Base-by-base conservation (phyloP, 2,329 filamentous ascomycete genomes). In the Aureobasidium pullulans region DNA sequence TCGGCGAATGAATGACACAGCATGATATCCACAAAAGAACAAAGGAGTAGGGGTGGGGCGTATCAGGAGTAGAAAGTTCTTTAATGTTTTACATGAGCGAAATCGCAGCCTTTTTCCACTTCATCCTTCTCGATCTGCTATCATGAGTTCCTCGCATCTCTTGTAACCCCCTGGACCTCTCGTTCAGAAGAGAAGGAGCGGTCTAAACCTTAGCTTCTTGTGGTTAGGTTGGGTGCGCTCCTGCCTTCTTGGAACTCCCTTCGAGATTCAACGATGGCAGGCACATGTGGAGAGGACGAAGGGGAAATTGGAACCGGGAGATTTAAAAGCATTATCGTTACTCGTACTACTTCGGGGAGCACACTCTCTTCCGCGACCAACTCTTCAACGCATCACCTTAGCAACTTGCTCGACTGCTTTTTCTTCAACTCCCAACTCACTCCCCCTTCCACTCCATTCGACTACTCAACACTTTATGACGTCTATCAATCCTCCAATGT, bases 11-110 rank as follows among this genome's bases (percentile, higher is more conserved):
- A 15, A 52, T 11, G 48, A 52, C 48, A 52, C 48, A 31, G 36
- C 48, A 52, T 52, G 48, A 52, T 52, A 52, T 52, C 23, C 36
- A 52, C 36, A 39, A 52, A 52, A 52, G 23, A 8, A 36, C 19
- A 10, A 29, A 28, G 28, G 23, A 31, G 4, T n/a, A 29, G 36
- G 31, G 19, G 23, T 16, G 48, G 23, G 23, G 48, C 48, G 48
- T 36, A 29, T 29, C 7, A 37, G 36, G 48, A 31, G 23, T 40
- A 15, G 36, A 39, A 19, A 28, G 8, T 4, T 34, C 31, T 48
- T 9, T 52, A 52, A 52, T 52, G 48, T 52, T 28, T 28, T 28
- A 39, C 48, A 2, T 16, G 31, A 39, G 34, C 48, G 13, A 39
- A 52, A 13, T 13, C 19, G 8, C 11, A 49, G 15, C 23, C 10